Conservation (phyloP, 1,139 yeast genomes). For the Candida tunisiensis region DNA sequence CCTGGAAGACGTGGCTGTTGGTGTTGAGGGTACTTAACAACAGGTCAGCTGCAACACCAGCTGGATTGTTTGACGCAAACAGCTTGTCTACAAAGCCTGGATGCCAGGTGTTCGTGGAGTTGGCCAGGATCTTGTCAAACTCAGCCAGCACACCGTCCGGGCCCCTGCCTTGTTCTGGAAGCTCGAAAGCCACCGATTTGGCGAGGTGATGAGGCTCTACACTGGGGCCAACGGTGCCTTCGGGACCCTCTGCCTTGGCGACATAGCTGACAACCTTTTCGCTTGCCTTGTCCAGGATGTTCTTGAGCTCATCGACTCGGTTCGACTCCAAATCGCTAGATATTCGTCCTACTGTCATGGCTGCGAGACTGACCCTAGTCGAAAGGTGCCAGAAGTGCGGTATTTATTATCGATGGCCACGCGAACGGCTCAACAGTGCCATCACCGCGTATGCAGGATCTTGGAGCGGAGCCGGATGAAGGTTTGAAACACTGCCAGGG, state of each 20-base stretch:
- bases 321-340: constrained; percentile 16
- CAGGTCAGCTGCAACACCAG: constrained; percentile 63
- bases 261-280: constrained; percentile 24
- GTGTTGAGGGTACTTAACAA: constrained; percentile 60
- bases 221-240: constrained; percentile 20
- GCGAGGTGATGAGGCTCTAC: constrained; percentile 21
- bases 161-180: constrained; percentile 22
- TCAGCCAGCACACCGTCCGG: constrained; percentile 27
- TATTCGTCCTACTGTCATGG: not conserved
- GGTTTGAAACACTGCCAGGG: no score
- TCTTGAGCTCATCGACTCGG: constrained; percentile 28
- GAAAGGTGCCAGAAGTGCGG: no score
- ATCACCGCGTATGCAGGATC: no score
- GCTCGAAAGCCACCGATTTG: constrained; percentile 11
- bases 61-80: constrained; percentile 73
- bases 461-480: no score
- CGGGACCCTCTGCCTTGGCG: constrained; percentile 21
- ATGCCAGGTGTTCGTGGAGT: constrained; percentile 77
- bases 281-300: constrained; percentile 23
- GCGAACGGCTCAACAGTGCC: no score
- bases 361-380: no score
- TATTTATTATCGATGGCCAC: no score
- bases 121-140: constrained; percentile 41
- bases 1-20: constrained; percentile 75
- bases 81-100: constrained; percentile 75